These are phyloP conservation scores for Cladosporium cucumerinum DNA, from an alignment of 2,329 filamentous ascomycete genomes.

Conservation along the genomic window DNA sequence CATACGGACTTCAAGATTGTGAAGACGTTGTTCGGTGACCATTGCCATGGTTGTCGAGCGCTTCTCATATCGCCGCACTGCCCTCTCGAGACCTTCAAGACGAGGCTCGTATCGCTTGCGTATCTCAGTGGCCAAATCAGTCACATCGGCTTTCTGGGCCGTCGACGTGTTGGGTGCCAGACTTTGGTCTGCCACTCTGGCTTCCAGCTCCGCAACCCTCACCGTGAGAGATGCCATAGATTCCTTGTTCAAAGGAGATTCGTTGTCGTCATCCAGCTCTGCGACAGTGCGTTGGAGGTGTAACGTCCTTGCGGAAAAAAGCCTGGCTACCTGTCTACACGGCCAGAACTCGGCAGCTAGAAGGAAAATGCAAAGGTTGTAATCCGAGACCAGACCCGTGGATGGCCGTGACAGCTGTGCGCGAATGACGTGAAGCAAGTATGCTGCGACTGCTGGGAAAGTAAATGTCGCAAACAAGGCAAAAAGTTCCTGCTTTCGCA, in stretches of 20 bases:
- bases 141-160: constrained; percentile 33
- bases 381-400: constrained; percentile 84
- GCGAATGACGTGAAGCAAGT: constrained; percentile 76
- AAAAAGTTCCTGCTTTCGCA: constrained; percentile 70
- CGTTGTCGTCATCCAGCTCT: constrained; percentile 27
- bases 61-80: constrained; percentile 88
- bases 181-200: constrained; percentile 27
- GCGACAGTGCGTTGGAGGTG: constrained; percentile 72
- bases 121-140: constrained; percentile 49
- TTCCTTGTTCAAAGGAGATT: not conserved
- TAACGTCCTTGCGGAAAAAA: constrained; percentile 74
- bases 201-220: constrained; percentile 33
- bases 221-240: constrained; percentile 25
- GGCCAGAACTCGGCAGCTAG: constrained; percentile 83
- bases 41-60: constrained; percentile 71
- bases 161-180: constrained; percentile 26
- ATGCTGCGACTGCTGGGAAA: constrained; percentile 75
- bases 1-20: constrained; percentile 66
- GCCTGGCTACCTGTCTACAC: constrained; percentile 73
- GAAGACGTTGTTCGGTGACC: constrained; percentile 72
- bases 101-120: constrained; percentile 70
- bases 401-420: constrained; percentile 77
- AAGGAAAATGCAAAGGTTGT: constrained; percentile 87
- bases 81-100: constrained; percentile 81
- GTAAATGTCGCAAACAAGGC: constrained; percentile 77